phyloP scores from a whole-genome alignment of 352 stramenopile species.

The Globisporangium cederbergense region DNA sequence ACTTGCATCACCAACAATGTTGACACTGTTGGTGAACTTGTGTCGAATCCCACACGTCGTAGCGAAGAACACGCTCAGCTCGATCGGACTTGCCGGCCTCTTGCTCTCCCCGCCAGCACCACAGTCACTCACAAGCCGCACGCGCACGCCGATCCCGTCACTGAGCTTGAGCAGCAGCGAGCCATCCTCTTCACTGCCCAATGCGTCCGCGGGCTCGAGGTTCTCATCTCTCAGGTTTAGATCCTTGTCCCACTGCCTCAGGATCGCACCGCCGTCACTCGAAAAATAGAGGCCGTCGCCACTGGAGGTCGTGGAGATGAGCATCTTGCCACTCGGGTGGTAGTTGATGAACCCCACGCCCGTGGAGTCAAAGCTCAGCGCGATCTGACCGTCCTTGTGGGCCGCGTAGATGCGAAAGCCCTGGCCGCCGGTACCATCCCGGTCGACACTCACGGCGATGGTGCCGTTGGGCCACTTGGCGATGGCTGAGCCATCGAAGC shows the following conservation, averaged over 20 bases:
- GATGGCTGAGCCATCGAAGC: slow-evolving; percentile 56
- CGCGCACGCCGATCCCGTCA: slow-evolving; percentile 38
- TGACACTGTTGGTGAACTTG: slow-evolving; percentile 43
- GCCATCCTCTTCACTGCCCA: slow-evolving; percentile 40
- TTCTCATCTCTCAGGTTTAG: slow-evolving; percentile 44
- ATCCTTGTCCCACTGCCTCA: slow-evolving; percentile 49
- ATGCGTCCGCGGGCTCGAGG: slow-evolving; percentile 21
- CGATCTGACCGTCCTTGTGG: slow-evolving; percentile 63
- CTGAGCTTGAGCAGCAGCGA: slow-evolving; percentile 47
- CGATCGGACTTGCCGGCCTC: slow-evolving; percentile 21
- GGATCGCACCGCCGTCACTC: slow-evolving; percentile 34
- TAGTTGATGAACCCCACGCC: slow-evolving; percentile 81
- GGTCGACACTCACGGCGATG: slow-evolving; percentile 69
- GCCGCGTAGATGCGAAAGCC: slow-evolving; percentile 68
- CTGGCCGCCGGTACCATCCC: slow-evolving; percentile 27
- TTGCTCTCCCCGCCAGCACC: not conserved
- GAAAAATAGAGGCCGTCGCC: slow-evolving; percentile 63
- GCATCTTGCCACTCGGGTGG: slow-evolving; percentile 63
- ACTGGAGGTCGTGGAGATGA: slow-evolving; percentile 67
- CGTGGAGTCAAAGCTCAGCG: slow-evolving; percentile 57
- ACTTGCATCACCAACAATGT: slow-evolving; percentile 17
- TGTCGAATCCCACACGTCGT: slow-evolving; percentile 36
- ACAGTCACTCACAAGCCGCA: slow-evolving; percentile 22
- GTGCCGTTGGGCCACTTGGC: slow-evolving; percentile 62
- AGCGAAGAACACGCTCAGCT: slow-evolving; percentile 50